These are phyloP conservation scores for Eucalyptus erythrocorys DNA, from an alignment of 345 rosid species.

Conservation along the genomic window DNA sequence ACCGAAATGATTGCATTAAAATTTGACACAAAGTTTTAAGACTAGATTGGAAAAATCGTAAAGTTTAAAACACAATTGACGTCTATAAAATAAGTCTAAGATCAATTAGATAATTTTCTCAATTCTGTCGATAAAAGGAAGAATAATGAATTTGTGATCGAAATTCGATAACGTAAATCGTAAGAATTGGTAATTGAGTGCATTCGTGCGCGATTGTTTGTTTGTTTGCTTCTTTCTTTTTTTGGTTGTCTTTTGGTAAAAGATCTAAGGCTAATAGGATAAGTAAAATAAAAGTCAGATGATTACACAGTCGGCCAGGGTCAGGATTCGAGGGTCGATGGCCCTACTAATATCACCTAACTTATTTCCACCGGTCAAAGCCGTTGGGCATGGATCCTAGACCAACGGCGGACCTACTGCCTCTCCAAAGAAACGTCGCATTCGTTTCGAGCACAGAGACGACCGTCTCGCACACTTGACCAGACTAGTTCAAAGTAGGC, in stretches of 20 bases:
- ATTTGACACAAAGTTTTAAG: neutral
- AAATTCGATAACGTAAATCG: neutral
- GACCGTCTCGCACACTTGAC: neutral
- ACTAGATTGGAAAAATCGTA: neutral
- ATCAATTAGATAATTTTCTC: neutral
- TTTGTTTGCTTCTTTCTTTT: too few relatives aligned
- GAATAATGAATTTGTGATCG: neutral
- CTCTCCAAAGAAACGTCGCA: neutral
- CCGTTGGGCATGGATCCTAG: neutral
- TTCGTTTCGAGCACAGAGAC: neutral
- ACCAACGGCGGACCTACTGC: neutral
- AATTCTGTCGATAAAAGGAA: neutral
- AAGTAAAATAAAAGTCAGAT: neutral
- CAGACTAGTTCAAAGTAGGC: neutral
- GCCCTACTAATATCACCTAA: neutral
- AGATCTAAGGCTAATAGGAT: neutral
- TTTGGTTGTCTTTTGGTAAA: neutral
- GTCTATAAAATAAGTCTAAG: neutral
- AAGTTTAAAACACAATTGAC: neutral
- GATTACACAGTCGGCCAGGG: neutral
- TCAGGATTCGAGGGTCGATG: neutral
- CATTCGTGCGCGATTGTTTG: too few relatives aligned
- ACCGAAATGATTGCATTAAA: rapidly evolving
- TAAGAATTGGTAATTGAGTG: neutral
- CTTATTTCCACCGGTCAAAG: neutral